Conservation (phyloP, 2,329 filamentous ascomycete species). For the Bipolaris zeicola region DNA sequence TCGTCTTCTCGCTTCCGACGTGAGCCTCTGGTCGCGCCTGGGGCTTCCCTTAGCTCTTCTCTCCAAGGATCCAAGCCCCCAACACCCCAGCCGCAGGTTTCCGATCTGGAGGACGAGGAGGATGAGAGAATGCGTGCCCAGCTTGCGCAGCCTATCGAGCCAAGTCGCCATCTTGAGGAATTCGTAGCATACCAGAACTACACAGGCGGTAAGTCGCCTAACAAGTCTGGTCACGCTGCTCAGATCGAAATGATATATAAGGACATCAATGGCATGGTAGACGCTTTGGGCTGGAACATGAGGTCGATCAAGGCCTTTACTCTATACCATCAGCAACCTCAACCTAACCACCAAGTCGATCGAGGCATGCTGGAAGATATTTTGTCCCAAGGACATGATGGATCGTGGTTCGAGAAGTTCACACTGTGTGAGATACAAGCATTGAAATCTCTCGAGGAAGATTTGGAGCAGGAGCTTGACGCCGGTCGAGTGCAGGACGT, state of each 20-base stretch:
- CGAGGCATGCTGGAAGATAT: slow-evolving; percentile 66
- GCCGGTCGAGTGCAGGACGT: slow-evolving; percentile 71
- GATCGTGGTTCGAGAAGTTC: slow-evolving; percentile 67
- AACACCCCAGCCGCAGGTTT: slow-evolving; percentile 46
- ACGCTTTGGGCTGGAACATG: slow-evolving; percentile 86
- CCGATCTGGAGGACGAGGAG: slow-evolving; percentile 59
- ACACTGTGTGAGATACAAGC: slow-evolving; percentile 76
- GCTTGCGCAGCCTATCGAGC: slow-evolving; percentile 64
- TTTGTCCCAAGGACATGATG: slow-evolving; percentile 43
- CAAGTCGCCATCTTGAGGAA: slow-evolving; percentile 67
- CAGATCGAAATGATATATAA: slow-evolving; percentile 65
- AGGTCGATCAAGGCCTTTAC: slow-evolving; percentile 67
- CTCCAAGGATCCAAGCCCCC: slow-evolving; percentile 42
- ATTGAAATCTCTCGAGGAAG: slow-evolving; percentile 64
- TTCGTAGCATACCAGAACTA: slow-evolving; percentile 66
- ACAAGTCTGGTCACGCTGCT: slow-evolving; percentile 51
- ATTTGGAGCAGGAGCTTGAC: slow-evolving; percentile 69
- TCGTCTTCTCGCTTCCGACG: slow-evolving; percentile 54
- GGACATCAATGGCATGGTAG: slow-evolving; percentile 92
- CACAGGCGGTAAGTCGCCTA: slow-evolving; percentile 40
- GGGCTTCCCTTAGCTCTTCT: slow-evolving; percentile 40
- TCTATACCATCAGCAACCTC: slow-evolving; percentile 62
- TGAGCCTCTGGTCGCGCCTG: slow-evolving; percentile 41
- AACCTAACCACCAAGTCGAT: slow-evolving; percentile 60
- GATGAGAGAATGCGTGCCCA: slow-evolving; percentile 70